A percentile compares a stretch with the other conserved stretches of the same genome.
Evolutionary conservation across 176 grass and related monocot species (phyloP).

Genomic region (Triticum dicoccoides): DNA sequence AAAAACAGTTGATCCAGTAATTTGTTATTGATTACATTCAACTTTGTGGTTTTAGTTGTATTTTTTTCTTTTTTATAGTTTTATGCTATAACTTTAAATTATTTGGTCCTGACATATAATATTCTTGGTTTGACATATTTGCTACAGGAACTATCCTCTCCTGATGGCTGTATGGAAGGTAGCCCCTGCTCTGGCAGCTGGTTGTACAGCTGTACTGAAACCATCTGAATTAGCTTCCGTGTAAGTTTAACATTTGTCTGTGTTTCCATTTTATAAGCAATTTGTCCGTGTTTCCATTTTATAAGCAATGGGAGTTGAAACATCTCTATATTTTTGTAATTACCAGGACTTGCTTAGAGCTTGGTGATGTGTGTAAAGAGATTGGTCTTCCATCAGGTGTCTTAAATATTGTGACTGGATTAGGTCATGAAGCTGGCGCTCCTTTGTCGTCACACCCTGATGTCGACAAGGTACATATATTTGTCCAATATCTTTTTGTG

Average conservation of each 20-base stretch:
- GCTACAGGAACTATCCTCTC: slow-evolving; percentile 92
- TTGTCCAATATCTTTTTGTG: background rate
- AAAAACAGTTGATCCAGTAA: background rate
- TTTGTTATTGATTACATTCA: background rate
- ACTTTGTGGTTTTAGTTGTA: background rate
- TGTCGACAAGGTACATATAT: slow-evolving; percentile 72
- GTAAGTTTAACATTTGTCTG: slow-evolving; percentile 53
- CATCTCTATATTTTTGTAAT: slow-evolving; percentile 18
- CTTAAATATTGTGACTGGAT: slow-evolving; percentile 84
- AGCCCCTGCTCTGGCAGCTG: slow-evolving; percentile 97
- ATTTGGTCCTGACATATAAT: slow-evolving; percentile 5
- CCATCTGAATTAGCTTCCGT: slow-evolving; percentile 89
- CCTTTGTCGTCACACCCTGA: slow-evolving; percentile 88
- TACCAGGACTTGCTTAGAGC: slow-evolving; percentile 96
- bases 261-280: slow-evolving; percentile 18
- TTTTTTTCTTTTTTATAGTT: background rate
- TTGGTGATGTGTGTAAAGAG: slow-evolving; percentile 92
- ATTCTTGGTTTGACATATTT: background rate
- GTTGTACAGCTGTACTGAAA: slow-evolving; percentile 95
- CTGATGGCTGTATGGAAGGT: slow-evolving; percentile 99
- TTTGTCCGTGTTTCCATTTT: slow-evolving; percentile 10
- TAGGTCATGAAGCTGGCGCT: slow-evolving; percentile 93
- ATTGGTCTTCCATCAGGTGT: slow-evolving; percentile 87
- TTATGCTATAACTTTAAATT: background rate
- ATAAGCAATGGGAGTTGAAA: background rate